These are phyloP conservation scores for Boletus semigastroideus DNA, from an alignment of 1,284 basidiomycete genomes.

Conservation along the genomic window DNA sequence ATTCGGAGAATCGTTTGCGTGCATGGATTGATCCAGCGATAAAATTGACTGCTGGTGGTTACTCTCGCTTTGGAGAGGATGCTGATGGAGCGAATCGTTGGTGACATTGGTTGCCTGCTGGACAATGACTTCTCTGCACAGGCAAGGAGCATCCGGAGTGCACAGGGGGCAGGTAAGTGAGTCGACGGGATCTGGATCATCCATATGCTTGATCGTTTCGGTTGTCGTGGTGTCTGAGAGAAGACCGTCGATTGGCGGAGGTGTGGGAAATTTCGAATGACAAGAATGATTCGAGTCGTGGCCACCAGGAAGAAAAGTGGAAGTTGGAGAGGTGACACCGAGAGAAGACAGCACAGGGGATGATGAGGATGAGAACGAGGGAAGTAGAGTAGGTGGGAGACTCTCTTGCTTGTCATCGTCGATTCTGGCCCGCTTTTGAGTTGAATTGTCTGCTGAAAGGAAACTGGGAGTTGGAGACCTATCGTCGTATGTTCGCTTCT, in stretches of 20 bases:
- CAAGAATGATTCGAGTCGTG: slow-evolving; percentile 11
- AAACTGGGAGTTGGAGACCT: slow-evolving; percentile 33
- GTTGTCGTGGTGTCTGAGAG: slow-evolving; percentile 35
- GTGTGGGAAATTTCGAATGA: slow-evolving; percentile 22
- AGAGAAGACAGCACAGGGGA: slow-evolving; percentile 19
- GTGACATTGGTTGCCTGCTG: slow-evolving; percentile 38
- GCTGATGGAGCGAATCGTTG: slow-evolving; percentile 9
- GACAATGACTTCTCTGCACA: slow-evolving; percentile 66
- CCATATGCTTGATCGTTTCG: slow-evolving; percentile 17
- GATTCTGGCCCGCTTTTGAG: slow-evolving; percentile 44
- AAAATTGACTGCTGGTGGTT: slow-evolving; percentile 25
- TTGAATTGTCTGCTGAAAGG: slow-evolving; percentile 15
- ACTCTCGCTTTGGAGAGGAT: slow-evolving; percentile 15
- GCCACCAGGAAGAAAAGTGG: slow-evolving; percentile 7
- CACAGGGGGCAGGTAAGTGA: slow-evolving; percentile 64
- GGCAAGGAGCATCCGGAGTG: slow-evolving; percentile 64
- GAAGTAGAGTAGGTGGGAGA: slow-evolving; percentile 31
- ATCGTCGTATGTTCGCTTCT: slow-evolving; percentile 59
- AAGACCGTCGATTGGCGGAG: slow-evolving; percentile 28
- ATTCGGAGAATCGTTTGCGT: slow-evolving; percentile 13
- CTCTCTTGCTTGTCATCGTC: slow-evolving; percentile 34
- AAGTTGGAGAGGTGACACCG: slow-evolving; percentile 5
- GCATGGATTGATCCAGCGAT: slow-evolving; percentile 23
- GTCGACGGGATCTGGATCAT: slow-evolving; percentile 33
- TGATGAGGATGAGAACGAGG: slow-evolving; percentile 20